Evolutionary conservation across 768 basidiomycete genomes (phyloP).

Genomic region (Pulveroboletus frians): DNA sequence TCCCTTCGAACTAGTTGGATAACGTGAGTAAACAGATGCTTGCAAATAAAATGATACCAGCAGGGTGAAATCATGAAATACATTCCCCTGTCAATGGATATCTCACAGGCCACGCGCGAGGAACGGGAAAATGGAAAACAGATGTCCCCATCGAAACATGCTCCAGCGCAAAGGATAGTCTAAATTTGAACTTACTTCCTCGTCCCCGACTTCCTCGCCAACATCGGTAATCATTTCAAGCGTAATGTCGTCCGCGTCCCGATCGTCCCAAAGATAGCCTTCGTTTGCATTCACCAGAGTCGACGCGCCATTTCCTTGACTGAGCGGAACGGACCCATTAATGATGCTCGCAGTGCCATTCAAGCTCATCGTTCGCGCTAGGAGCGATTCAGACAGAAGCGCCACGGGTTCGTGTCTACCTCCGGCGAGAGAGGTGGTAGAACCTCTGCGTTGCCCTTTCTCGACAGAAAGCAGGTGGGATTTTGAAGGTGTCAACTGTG

Average conservation of each 20-base stretch:
- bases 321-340: constrained; percentile 17
- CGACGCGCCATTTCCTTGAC: constrained; percentile 21
- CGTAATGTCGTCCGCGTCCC: constrained; percentile 57
- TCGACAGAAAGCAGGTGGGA: constrained; percentile 12
- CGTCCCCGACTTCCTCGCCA: constrained; percentile 60
- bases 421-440: constrained; percentile 15
- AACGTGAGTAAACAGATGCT: constrained; percentile 4
- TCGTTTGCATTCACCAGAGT: constrained; percentile 19
- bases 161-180: not conserved
- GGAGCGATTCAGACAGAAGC: constrained; percentile 16
- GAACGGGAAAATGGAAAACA: not conserved
- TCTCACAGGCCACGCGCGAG: not conserved
- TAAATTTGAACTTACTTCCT: constrained; percentile 46
- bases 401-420: constrained; percentile 14
- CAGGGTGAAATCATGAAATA: not conserved
- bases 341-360: constrained; percentile 18
- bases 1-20: constrained; percentile 38
- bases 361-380: constrained; percentile 5
- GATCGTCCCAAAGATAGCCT: constrained; percentile 25
- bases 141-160: not conserved
- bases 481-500: constrained; percentile 20
- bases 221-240: constrained; percentile 64
- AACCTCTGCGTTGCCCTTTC: constrained; percentile 18
- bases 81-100: not conserved
- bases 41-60: not conserved